Conservation (phyloP, 2,329 filamentous ascomycete species). For the Fusarium sterilihyphosum region DNA sequence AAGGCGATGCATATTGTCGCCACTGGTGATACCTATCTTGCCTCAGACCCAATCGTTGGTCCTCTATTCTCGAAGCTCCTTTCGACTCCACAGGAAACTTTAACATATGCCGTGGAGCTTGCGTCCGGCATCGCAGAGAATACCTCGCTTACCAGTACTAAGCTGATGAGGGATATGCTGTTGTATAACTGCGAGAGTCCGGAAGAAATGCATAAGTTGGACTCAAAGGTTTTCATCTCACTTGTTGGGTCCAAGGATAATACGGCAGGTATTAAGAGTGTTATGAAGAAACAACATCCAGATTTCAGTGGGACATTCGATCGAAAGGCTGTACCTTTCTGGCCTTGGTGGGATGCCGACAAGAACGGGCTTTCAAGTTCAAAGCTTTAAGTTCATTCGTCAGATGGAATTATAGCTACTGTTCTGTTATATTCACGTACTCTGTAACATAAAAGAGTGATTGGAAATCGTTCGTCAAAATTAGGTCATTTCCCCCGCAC, state of each 20-base stretch:
- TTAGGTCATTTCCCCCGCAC: not conserved
- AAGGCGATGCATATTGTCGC: not conserved
- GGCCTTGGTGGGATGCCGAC: not conserved
- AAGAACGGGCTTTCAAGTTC: no score
- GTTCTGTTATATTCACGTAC: not conserved
- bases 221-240: not conserved
- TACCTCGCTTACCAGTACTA: not conserved
- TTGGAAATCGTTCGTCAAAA: not conserved
- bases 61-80: not conserved
- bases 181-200: not conserved
- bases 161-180: not conserved
- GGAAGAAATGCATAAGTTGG: not conserved
- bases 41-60: not conserved
- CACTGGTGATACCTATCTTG: not conserved
- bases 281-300: not conserved
- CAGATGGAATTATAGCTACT: not conserved
- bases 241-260: not conserved
- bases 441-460: not conserved
- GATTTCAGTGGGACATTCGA: not conserved
- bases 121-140: not conserved
- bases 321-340: not conserved
- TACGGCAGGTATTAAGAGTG: not conserved
- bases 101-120: not conserved
- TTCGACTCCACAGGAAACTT: not conserved
- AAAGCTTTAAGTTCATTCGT: not conserved